phyloP scores from a whole-genome alignment of 2,329 filamentous ascomycete species.

The Juglanconis juglandina region DNA sequence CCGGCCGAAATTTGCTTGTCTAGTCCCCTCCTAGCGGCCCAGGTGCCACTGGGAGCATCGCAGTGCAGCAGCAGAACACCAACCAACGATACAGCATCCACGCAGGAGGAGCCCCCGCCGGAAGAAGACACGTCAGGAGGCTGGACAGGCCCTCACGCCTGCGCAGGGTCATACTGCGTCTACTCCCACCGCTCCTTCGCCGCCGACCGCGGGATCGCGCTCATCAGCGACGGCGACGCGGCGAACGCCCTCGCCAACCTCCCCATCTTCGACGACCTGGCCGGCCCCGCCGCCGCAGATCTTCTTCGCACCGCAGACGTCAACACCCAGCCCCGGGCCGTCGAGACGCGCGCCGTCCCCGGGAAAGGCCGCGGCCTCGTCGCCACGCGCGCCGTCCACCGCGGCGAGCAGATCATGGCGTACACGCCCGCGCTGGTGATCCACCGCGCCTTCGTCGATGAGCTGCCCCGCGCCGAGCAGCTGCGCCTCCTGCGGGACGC shows the following conservation, averaged over 20 bases:
- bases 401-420: conserved; percentile 13
- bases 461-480: conserved; percentile 4
- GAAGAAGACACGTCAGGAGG: conserved; percentile 6
- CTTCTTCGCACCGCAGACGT: neutral
- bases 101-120: neutral
- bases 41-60: neutral
- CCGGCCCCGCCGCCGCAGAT: neutral
- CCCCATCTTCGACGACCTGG: conserved; percentile 6
- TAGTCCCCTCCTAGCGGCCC: conserved; percentile 1
- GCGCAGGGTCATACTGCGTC: conserved; percentile 17
- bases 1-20: neutral
- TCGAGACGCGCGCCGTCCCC: conserved; percentile 2
- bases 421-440: conserved; percentile 14
- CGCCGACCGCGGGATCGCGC: conserved; percentile 13
- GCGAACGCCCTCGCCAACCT: conserved; percentile 18
- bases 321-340: neutral
- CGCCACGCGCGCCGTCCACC: conserved; percentile 2
- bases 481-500: conserved; percentile 12
- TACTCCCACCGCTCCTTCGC: conserved; percentile 18
- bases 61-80: conserved; percentile 1
- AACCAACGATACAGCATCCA: neutral
- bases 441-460: conserved; percentile 12
- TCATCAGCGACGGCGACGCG: conserved; percentile 17
- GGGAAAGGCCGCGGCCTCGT: conserved; percentile 14
- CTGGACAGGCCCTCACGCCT: conserved; percentile 18